A percentile compares a stretch with the other conserved stretches of the same genome.
These are phyloP conservation scores for Hyaloscypha variabilis DNA, from an alignment of 495 filamentous ascomycete genomes.

Conservation along the genomic window DNA sequence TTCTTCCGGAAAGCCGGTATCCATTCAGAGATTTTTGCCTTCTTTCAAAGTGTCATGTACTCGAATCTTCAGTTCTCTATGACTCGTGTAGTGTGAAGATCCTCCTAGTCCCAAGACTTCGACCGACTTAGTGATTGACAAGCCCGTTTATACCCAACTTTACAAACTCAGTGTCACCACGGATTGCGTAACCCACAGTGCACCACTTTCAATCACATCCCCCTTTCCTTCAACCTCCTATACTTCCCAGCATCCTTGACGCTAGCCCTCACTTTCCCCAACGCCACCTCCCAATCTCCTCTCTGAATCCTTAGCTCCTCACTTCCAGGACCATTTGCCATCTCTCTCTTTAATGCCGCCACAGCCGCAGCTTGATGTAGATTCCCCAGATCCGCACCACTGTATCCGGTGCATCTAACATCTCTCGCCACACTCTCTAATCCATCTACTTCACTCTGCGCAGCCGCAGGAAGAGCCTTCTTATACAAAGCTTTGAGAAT, in stretches of 20 bases:
- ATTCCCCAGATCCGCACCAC: conserved; percentile 85
- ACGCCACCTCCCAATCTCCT: conserved; percentile 78
- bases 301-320: conserved; percentile 54
- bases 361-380: conserved; percentile 77
- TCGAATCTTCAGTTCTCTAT: neutral
- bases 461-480: conserved; percentile 53
- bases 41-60: neutral
- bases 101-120: neutral
- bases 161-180: neutral
- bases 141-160: neutral
- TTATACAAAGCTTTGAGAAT: conserved; percentile 79
- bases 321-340: conserved; percentile 32
- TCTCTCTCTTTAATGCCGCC: conserved; percentile 67
- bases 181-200: neutral
- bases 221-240: conserved; percentile 54
- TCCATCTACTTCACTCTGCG: conserved; percentile 36
- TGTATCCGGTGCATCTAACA: conserved; percentile 75
- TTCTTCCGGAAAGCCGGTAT: neutral
- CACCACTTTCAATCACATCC: conserved; percentile 25
- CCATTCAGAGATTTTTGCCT: neutral
- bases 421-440: conserved; percentile 66
- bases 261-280: conserved; percentile 72
- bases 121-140: neutral
- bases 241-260: conserved; percentile 78
- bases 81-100: neutral